These are phyloP conservation scores for Barbarea vulgaris DNA, from an alignment of 345 rosid species.

Conservation along the genomic window DNA sequence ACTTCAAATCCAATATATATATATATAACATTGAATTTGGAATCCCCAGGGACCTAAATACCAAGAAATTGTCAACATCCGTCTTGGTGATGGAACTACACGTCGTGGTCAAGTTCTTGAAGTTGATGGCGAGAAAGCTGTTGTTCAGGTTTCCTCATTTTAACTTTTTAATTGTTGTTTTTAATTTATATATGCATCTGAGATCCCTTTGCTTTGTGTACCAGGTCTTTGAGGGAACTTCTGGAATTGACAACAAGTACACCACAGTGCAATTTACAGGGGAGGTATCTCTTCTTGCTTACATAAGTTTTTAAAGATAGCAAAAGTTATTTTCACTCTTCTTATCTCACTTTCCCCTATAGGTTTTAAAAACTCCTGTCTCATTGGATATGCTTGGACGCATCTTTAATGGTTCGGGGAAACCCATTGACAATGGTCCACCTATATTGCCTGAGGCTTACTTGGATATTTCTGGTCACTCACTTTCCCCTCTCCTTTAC, in stretches of 20 bases:
- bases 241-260: slow-evolving; percentile 91
- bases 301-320: no score
- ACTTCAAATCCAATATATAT: no score
- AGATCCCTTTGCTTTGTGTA: no score
- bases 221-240: slow-evolving; percentile 95
- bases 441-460: slow-evolving; percentile 93
- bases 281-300: slow-evolving; percentile 58
- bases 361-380: slow-evolving; percentile 90
- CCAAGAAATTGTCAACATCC: slow-evolving; percentile 94
- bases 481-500: no score
- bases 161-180: no score
- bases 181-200: no score
- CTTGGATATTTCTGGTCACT: slow-evolving; percentile 93
- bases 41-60: slow-evolving; percentile 98
- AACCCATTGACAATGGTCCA: slow-evolving; percentile 96
- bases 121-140: slow-evolving; percentile 98
- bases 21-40: no score
- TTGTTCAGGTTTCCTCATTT: slow-evolving; percentile 64
- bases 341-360: not conserved
- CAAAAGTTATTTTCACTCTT: no score
- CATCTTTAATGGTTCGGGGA: slow-evolving; percentile 95
- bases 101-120: slow-evolving; percentile 96
- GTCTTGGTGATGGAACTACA: slow-evolving; percentile 82
- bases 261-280: slow-evolving; percentile 95
- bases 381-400: slow-evolving; percentile 99